A percentile compares a stretch with the other conserved stretches of the same genome.
phyloP scores from a whole-genome alignment of 192 early-diverging fungal genomes.

The Coemansia sp. region DNA sequence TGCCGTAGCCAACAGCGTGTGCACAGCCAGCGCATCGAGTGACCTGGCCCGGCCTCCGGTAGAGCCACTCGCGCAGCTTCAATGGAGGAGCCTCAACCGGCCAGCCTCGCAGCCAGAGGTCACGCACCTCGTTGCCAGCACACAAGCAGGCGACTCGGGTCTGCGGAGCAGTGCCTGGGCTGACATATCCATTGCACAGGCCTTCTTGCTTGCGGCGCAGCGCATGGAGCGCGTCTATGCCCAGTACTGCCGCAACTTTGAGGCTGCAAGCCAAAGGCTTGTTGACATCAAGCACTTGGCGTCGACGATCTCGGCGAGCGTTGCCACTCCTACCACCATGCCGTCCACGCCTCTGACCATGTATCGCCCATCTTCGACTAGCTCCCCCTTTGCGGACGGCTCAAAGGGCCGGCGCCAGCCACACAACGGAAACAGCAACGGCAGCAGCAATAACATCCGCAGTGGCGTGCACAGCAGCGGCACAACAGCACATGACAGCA shows the following conservation, averaged over 20 bases:
- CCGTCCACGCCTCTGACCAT: constrained; percentile 34
- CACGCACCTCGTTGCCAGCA: neutral
- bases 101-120: constrained; percentile 32
- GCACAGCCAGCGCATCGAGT: neutral
- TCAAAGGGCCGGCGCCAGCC: constrained; percentile 47
- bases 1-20: neutral
- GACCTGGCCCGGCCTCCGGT: neutral
- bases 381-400: constrained; percentile 36
- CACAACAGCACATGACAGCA: constrained; percentile 7
- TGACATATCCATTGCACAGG: constrained; percentile 48
- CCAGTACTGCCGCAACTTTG: constrained; percentile 56
- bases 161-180: constrained; percentile 47
- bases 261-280: constrained; percentile 49
- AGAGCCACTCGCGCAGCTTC: neutral
- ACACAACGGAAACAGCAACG: constrained; percentile 9
- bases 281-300: constrained; percentile 45
- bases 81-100: constrained; percentile 17
- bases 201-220: constrained; percentile 46
- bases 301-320: constrained; percentile 7
- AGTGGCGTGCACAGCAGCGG: constrained; percentile 6
- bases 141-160: constrained; percentile 8
- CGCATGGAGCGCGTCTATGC: constrained; percentile 52
- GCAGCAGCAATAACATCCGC: constrained; percentile 5
- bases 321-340: constrained; percentile 9
- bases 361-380: constrained; percentile 12